Base-by-base conservation (phyloP, 148 eudicot genomes). In the Camellia lanceoleosa region DNA sequence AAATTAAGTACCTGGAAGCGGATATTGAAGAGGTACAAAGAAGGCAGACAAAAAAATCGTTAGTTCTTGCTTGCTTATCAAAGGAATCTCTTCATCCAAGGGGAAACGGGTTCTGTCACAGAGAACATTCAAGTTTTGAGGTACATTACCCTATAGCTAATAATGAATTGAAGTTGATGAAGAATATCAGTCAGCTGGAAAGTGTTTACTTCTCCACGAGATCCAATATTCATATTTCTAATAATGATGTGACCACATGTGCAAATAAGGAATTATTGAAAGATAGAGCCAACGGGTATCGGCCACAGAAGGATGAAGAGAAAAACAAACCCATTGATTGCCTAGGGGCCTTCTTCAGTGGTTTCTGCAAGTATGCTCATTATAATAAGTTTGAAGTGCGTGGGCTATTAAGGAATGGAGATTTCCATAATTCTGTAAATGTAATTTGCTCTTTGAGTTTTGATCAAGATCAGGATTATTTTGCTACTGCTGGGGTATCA, bases 401-500 rank as follows among this genome's bases (percentile, higher is more conserved):
- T 68, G 97, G 94, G 58, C 80, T 80, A 65, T 59, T 91, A 75
- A 85, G 94, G 81, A 92, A 86, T 66, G 87, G 90, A 62, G 94
- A 92, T 71, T 79, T 92, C 76, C 80, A 81, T 51, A 91, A 82
- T 68, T 89, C 93, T 64, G 78, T 88, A 67, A 94, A 92, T 86
- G 93, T 97, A 8, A 89, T 97, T 15, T 90, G 97, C 83, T 96
- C 99, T 76, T 83, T 97, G 88, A 84, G 98, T 87, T 94, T n/a
- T 85, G 98, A 95, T 80, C 90, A 91, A 4, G 94, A 95, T 80
- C 97, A 90, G 87, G 94, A 90, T 64, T 91, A 87, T 84, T 84
- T 95, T 82, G 98, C 98, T 77, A 86, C 96, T 78, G 98, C 92
- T 82, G 98, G 96, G 12, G 92, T 93, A 42, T 91, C 96, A 47